A percentile compares a stretch with the other conserved stretches of the same genome.
phyloP scores from a whole-genome alignment of 176 grass and related monocot species.

The Triticum turgidum region DNA sequence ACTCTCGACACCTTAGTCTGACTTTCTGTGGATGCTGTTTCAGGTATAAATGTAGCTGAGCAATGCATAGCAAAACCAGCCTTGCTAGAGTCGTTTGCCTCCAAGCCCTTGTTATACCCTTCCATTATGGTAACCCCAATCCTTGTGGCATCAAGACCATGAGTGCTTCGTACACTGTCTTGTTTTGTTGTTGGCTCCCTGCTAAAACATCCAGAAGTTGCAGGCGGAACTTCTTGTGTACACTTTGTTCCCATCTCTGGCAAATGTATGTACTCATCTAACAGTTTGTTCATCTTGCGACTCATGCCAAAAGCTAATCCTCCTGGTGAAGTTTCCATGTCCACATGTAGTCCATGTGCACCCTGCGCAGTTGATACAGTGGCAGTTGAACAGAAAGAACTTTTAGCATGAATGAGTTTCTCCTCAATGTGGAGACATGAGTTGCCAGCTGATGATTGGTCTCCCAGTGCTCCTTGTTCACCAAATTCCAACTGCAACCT shows the following conservation, averaged over 20 bases:
- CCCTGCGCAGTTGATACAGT: constrained; percentile 16
- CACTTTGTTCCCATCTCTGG: not conserved
- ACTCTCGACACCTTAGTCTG: constrained; percentile 2
- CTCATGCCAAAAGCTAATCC: constrained; percentile 38
- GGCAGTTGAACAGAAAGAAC: constrained; percentile 31
- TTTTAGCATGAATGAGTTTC: constrained; percentile 29
- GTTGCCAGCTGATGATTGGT: constrained; percentile 14
- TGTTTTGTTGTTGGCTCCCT: constrained; percentile 23
- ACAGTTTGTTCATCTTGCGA: constrained; percentile 29
- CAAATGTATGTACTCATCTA: constrained; percentile 38
- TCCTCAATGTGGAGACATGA: not conserved
- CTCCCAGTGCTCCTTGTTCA: constrained; percentile 25
- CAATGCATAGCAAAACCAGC: constrained; percentile 24
- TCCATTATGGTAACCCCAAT: not conserved
- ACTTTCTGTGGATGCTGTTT: constrained; percentile 17
- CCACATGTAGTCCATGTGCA: constrained; percentile 24
- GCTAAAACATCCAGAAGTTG: constrained; percentile 21
- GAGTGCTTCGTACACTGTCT: constrained; percentile 22
- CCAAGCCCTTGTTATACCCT: constrained; percentile 20
- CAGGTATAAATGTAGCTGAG: constrained; percentile 22
- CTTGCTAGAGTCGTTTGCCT: constrained; percentile 21
- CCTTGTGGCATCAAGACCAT: constrained; percentile 4
- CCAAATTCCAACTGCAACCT: constrained; percentile 43
- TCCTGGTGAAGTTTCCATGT: constrained; percentile 39
- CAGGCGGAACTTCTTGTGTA: constrained; percentile 20